A percentile compares a stretch with the other conserved stretches of the same genome.
Conservation (phyloP, 192 early-diverging fungal genomes). For the Thoreauomyces humboldtii region DNA sequence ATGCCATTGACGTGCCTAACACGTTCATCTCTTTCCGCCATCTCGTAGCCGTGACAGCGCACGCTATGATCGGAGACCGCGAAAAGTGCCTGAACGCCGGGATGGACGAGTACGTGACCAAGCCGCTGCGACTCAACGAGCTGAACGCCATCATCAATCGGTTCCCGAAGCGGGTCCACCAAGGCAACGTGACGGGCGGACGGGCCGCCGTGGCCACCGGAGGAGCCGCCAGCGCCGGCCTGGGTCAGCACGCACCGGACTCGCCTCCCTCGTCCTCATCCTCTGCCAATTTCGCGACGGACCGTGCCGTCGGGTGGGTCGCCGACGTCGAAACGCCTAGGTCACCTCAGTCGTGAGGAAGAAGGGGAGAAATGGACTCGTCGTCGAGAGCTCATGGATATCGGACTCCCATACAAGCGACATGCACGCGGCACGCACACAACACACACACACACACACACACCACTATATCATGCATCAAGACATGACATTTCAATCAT, state of each 20-base stretch:
- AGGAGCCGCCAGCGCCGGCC: conserved; percentile 28
- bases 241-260: too few relatives aligned
- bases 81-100: conserved; percentile 80
- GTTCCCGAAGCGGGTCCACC: conserved; percentile 45
- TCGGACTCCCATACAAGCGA: too few relatives aligned
- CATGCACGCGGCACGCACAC: too few relatives aligned
- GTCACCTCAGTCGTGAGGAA: too few relatives aligned
- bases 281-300: neutral
- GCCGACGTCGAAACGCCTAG: neutral
- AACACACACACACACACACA: too few relatives aligned
- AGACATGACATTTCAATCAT: too few relatives aligned
- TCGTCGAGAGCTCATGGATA: too few relatives aligned
- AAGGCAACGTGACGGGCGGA: conserved; percentile 28
- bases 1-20: too few relatives aligned
- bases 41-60: conserved; percentile 73
- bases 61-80: conserved; percentile 88
- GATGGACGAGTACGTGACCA: conserved; percentile 77
- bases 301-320: neutral
- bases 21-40: neutral
- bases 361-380: too few relatives aligned
- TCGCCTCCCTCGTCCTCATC: too few relatives aligned
- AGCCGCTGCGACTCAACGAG: conserved; percentile 62
- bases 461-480: too few relatives aligned
- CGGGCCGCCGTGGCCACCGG: conserved; percentile 31
- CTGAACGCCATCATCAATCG: conserved; percentile 67